Conservation (phyloP, 768 basidiomycete species). For the Tulasnella sp. region DNA sequence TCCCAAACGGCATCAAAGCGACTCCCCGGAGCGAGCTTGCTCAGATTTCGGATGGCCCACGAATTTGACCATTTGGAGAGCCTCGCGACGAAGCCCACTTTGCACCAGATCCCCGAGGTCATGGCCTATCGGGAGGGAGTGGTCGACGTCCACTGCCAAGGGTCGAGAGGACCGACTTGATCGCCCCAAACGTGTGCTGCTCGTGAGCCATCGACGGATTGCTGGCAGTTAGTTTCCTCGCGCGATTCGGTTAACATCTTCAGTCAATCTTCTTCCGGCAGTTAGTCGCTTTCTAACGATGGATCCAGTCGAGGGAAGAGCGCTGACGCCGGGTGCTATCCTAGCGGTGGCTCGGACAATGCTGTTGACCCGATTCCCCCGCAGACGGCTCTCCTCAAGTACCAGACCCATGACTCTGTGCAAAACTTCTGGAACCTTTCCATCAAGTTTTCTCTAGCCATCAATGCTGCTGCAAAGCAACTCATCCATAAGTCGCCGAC, state of each 20-base stretch:
- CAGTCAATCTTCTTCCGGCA: background rate
- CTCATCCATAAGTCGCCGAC: background rate
- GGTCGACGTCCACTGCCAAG: background rate
- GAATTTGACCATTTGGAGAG: constrained; percentile 60
- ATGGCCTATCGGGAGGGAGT: constrained; percentile 31
- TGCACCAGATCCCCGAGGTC: constrained; percentile 34
- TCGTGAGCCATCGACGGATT: constrained; percentile 36
- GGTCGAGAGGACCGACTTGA: constrained; percentile 31
- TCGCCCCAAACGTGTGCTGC: constrained; percentile 39
- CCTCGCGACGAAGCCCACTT: constrained; percentile 32
- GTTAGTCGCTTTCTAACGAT: background rate
- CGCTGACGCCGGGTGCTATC: background rate
- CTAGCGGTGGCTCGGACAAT: background rate
- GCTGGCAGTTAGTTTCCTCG: constrained; percentile 35
- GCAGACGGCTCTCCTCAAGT: background rate
- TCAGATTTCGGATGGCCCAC: constrained; percentile 46
- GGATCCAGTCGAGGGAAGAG: background rate
- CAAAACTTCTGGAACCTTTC: constrained; percentile 12
- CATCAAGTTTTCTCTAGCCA: constrained; percentile 3
- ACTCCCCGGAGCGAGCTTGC: constrained; percentile 29
- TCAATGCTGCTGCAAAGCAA: no score
- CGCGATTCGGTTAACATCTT: constrained; percentile 30
- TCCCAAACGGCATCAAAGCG: background rate
- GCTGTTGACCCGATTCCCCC: background rate
- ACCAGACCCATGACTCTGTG: constrained; percentile 16